phyloP scores from a whole-genome alignment of 2,329 filamentous ascomycete genomes.

The Aspergillus brunneoviolaceus region DNA sequence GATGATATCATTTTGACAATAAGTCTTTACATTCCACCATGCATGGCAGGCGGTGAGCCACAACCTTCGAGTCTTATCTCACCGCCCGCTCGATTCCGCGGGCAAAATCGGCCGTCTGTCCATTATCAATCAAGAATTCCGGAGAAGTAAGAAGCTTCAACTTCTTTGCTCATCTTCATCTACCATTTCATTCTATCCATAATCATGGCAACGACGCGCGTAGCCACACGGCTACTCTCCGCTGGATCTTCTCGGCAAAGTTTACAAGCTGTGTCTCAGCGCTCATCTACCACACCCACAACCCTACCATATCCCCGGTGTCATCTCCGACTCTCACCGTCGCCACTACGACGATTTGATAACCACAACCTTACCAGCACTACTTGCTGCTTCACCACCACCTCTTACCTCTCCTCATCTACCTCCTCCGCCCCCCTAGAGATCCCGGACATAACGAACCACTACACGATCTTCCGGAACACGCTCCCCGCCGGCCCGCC shows the following conservation, averaged over 20 bases:
- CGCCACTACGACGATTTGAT: not conserved
- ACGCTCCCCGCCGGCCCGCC: conserved; percentile 77
- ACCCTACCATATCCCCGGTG: not conserved
- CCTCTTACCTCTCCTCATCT: conserved; percentile 23
- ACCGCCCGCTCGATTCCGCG: not conserved
- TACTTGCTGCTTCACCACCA: not conserved
- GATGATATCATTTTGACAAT: not conserved
- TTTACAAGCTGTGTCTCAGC: conserved; percentile 12
- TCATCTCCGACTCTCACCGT: conserved; percentile 1
- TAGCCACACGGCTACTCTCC: not conserved
- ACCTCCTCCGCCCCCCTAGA: conserved; percentile 8
- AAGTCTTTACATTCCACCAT: not conserved
- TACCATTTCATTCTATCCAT: not conserved
- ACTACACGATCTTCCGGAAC: conserved; percentile 86
- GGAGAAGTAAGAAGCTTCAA: not conserved
- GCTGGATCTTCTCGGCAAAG: not conserved
- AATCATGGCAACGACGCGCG: not conserved
- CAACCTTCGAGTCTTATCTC: not conserved
- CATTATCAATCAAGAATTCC: not conserved
- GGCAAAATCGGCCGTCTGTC: not conserved
- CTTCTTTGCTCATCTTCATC: not conserved
- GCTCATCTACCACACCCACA: not conserved
- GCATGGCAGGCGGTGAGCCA: not conserved
- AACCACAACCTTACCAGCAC: not conserved
- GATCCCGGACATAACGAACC: conserved; percentile 51